Base-by-base conservation (phyloP, 164 flowering plant genomes). In the Hamamelis virginiana region DNA sequence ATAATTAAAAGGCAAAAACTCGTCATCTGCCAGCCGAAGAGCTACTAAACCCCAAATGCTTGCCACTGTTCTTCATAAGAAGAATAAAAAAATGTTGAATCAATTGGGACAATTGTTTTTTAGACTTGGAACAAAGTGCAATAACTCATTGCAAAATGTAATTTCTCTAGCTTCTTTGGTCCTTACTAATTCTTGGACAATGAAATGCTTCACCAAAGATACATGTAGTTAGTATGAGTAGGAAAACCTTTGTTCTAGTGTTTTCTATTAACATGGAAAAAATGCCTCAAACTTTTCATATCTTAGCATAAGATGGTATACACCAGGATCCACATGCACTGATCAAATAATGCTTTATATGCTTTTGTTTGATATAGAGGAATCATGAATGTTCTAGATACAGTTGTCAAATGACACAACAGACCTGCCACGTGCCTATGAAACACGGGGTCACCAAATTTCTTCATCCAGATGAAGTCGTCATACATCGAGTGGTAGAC, bases 401-500 rank as follows among this genome's bases (percentile, higher is more conserved):
- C 41, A 2, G 10, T 26, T 14, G 62, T 55, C 9, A 59, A n/a
- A 33, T 38, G 26, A 58, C 38, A 23, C 19, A 69, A 70, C 79
- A 57, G 9, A 90, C 92, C 91, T 85, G 96, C 90, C 55, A 78
- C 84, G 76, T 90, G 92, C 75, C 91, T 83, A 1, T 76, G 85
- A 69, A 90, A 90, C 80, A 74, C 75, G 12, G 96, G 92, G 62
- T 90, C 91, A 1, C 92, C 96, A 67, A 85, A 88, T 47, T 84
- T 85, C 68, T 77, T 69, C 96, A 90, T 90, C 96, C 96, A 90
- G 26, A 77, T 9, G 52, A 79, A 90, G 69, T 88, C 90, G 68
- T 88, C 96, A 65, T 88, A 88, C 84, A 90, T 72, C 43, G 96
- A 90, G 68, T 90, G 96, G 77, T 90, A 88, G 55, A 90, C 92